Percentiles rank a stretch among this genome's conserved stretches.
Conservation (phyloP, 1,284 basidiomycete species). For the Ganoderma sinense region DNA sequence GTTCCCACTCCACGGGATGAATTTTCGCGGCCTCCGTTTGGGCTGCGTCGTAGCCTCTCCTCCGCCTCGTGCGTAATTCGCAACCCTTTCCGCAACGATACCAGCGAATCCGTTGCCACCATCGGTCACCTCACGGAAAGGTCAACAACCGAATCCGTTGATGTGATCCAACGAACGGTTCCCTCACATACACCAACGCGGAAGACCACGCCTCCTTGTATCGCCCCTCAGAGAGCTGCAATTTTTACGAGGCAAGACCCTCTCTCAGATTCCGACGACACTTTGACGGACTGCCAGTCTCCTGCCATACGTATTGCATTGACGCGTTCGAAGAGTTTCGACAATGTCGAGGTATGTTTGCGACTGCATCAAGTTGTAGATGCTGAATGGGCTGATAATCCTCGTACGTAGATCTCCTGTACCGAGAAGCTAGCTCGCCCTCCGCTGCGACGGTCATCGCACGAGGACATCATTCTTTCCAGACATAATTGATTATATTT, state of each 20-base stretch:
- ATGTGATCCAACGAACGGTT: background rate
- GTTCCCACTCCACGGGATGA: background rate
- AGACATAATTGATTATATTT: background rate
- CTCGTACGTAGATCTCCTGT: background rate
- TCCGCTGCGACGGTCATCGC: background rate
- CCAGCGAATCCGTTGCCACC: slow-evolving; percentile 17
- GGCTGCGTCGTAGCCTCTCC: slow-evolving; percentile 3
- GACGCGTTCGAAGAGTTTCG: background rate
- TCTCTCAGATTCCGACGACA: background rate
- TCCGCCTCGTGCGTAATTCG: slow-evolving; percentile 16
- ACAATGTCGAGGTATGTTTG: background rate
- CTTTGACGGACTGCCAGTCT: background rate
- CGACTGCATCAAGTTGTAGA: background rate
- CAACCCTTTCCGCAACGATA: slow-evolving; percentile 25
- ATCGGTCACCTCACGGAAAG: background rate
- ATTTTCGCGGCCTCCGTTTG: slow-evolving; percentile 8
- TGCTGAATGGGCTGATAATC: background rate
- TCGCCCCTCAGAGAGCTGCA: background rate
- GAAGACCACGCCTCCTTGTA: too few relatives aligned
- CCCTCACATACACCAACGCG: background rate
- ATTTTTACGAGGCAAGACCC: background rate
- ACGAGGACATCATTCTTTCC: background rate
- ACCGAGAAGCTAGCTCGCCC: background rate
- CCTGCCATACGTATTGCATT: background rate
- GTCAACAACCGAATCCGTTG: background rate